Percentiles rank a stretch among this genome's conserved stretches.
phyloP scores from a whole-genome alignment of 345 rosid genomes.

The Citrus medica region DNA sequence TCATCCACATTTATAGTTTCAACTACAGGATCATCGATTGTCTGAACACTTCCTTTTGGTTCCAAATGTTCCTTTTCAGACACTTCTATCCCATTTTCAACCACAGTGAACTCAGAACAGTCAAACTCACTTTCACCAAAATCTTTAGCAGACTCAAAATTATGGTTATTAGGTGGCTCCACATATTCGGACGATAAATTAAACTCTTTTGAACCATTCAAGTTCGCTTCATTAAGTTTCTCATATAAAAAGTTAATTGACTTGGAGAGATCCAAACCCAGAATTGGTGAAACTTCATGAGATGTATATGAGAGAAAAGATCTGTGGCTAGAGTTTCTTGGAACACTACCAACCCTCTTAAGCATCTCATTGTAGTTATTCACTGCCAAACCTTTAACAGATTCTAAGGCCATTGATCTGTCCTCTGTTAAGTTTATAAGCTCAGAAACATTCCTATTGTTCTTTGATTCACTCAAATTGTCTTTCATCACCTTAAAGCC shows the following conservation, averaged over 20 bases:
- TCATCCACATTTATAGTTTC: slow-evolving; percentile 58
- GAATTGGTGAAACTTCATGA: slow-evolving; percentile 35
- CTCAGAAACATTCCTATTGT: slow-evolving; percentile 29
- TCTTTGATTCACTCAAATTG: slow-evolving; percentile 27
- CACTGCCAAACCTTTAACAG: slow-evolving; percentile 11
- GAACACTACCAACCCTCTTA: slow-evolving; percentile 46
- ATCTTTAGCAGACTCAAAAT: slow-evolving; percentile 19
- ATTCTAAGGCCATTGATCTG: slow-evolving; percentile 12
- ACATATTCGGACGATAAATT: slow-evolving; percentile 15
- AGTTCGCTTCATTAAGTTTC: slow-evolving; percentile 52
- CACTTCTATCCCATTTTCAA: slow-evolving; percentile 50
- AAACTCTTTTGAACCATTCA: slow-evolving; percentile 24
- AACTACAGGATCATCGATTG: slow-evolving; percentile 25
- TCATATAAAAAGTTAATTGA: slow-evolving; percentile 58
- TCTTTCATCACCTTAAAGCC: slow-evolving; percentile 43
- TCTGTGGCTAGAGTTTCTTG: slow-evolving; percentile 30
- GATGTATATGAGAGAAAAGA: slow-evolving; percentile 27
- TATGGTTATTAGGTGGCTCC: slow-evolving; percentile 21
- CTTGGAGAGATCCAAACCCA: slow-evolving; percentile 56
- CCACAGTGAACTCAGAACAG: slow-evolving; percentile 32
- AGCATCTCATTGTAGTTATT: slow-evolving; percentile 29
- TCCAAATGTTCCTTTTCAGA: slow-evolving; percentile 28
- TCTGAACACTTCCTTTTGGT: slow-evolving; percentile 22
- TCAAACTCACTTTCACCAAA: slow-evolving; percentile 28
- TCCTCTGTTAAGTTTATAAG: slow-evolving; percentile 22